Conservation (phyloP, 495 filamentous ascomycete species). For the Penicillium maclennaniae region DNA sequence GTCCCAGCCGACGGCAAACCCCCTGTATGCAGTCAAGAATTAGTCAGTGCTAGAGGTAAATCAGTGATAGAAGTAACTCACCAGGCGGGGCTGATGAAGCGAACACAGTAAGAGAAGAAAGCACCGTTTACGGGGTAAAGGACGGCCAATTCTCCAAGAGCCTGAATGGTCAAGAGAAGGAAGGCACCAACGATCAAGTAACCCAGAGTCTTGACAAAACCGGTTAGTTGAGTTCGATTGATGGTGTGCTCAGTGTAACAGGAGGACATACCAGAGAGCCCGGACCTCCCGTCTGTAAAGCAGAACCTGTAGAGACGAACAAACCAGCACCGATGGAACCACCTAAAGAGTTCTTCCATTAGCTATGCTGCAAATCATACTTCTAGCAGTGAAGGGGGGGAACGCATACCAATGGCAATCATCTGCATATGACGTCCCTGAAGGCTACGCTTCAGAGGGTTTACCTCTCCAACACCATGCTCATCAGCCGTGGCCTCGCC, state of each 20-base stretch:
- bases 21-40: constrained; percentile 21
- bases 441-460: constrained; percentile 43
- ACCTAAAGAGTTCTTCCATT: constrained; percentile 21
- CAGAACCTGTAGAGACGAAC: constrained; percentile 47
- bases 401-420: constrained; percentile 64
- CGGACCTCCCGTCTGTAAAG: constrained; percentile 41
- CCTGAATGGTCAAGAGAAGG: constrained; percentile 57
- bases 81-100: constrained; percentile 58
- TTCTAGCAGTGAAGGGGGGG: neutral
- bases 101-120: constrained; percentile 53
- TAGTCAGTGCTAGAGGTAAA: neutral
- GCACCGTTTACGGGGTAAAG: constrained; percentile 65
- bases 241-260: neutral
- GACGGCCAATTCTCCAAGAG: constrained; percentile 65
- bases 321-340: constrained; percentile 53
- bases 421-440: constrained; percentile 67
- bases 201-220: constrained; percentile 34
- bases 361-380: neutral
- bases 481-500: constrained; percentile 1
- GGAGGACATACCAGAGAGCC: constrained; percentile 26
- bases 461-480: constrained; percentile 48
- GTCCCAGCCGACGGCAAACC: constrained; percentile 59
- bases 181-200: constrained; percentile 52
- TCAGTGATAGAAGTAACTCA: constrained; percentile 5
- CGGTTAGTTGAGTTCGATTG: neutral